Evolutionary conservation across 176 grass and related monocot species (phyloP).

Genomic region (Guadua angustifolia): DNA sequence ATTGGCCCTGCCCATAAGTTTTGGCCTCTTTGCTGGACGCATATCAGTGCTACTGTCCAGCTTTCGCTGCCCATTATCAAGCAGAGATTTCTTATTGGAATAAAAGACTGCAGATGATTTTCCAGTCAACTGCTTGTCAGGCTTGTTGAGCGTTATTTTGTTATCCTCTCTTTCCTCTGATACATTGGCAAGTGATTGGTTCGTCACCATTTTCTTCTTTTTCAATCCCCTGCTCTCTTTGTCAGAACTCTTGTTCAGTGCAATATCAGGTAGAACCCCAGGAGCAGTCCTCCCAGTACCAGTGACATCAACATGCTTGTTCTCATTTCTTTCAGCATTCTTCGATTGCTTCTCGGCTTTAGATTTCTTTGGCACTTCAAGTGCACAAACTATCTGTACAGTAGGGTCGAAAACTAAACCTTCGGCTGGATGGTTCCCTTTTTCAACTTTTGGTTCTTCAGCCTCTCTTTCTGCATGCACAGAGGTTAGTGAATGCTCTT

Average conservation of each 20-base stretch:
- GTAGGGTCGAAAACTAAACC: conserved; percentile 43
- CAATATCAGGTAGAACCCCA: conserved; percentile 30
- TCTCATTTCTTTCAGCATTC: conserved; percentile 55
- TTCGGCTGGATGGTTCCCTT: conserved; percentile 41
- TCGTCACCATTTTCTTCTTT: conserved; percentile 44
- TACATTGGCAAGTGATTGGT: conserved; percentile 52
- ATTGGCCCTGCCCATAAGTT: conserved; percentile 42
- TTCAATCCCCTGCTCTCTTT: conserved; percentile 53
- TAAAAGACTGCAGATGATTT: conserved; percentile 44
- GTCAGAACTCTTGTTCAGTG: conserved; percentile 39
- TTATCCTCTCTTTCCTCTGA: conserved; percentile 47
- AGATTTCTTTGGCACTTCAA: conserved; percentile 50
- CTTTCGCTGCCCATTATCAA: conserved; percentile 48
- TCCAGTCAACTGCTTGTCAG: conserved; percentile 46
- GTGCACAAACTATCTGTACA: conserved; percentile 43
- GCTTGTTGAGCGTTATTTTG: conserved; percentile 38
- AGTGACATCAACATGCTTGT: conserved; percentile 22
- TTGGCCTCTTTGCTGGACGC: conserved; percentile 53
- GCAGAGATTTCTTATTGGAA: conserved; percentile 49
- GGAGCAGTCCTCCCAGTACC: conserved; percentile 37
- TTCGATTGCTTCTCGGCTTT: conserved; percentile 47
- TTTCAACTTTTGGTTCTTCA: conserved; percentile 46
- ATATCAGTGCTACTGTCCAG: conserved; percentile 47
- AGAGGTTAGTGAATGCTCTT: conserved; percentile 37
- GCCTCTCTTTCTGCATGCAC: conserved; percentile 31